phyloP scores from a whole-genome alignment of 371 early-diverging fungal species.

The Aphelidium insulamus region DNA sequence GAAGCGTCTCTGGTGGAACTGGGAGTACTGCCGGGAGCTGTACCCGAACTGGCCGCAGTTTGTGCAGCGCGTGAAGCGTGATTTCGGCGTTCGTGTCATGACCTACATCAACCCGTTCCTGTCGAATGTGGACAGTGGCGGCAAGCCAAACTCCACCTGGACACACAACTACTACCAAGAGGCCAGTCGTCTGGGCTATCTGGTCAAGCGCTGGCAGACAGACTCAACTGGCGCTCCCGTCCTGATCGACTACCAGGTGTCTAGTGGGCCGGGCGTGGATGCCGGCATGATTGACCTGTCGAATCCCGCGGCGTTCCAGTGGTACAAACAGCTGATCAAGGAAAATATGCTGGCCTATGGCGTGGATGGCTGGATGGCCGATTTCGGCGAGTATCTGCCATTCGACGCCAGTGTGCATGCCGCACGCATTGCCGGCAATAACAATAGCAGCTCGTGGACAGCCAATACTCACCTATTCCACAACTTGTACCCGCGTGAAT shows the following conservation, averaged over 20 bases:
- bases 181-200: background rate
- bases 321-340: slow-evolving; percentile 1
- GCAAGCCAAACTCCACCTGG: background rate
- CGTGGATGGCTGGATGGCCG: slow-evolving; percentile 1
- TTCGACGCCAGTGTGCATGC: too few relatives aligned
- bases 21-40: background rate
- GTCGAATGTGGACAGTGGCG: background rate
- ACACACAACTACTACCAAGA: slow-evolving; percentile 1
- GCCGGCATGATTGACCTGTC: slow-evolving; percentile 2
- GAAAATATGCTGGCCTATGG: slow-evolving; percentile 1
- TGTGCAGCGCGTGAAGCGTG: background rate
- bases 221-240: background rate
- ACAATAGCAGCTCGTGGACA: too few relatives aligned
- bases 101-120: slow-evolving; percentile 2
- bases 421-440: too few relatives aligned
- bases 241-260: slow-evolving; percentile 1
- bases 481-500: too few relatives aligned
- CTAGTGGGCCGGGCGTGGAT: slow-evolving; percentile 1
- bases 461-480: too few relatives aligned
- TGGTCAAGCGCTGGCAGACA: background rate
- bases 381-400: slow-evolving; percentile 2
- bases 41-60: slow-evolving; percentile 1
- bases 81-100: slow-evolving; percentile 1
- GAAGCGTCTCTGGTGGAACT: slow-evolving; percentile 3
- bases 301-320: slow-evolving; percentile 1